Evolutionary conservation across 495 filamentous ascomycete genomes (phyloP), one percentile per base, ranked within the genome.

Genomic region (Penicillium cinerascens): DNA sequence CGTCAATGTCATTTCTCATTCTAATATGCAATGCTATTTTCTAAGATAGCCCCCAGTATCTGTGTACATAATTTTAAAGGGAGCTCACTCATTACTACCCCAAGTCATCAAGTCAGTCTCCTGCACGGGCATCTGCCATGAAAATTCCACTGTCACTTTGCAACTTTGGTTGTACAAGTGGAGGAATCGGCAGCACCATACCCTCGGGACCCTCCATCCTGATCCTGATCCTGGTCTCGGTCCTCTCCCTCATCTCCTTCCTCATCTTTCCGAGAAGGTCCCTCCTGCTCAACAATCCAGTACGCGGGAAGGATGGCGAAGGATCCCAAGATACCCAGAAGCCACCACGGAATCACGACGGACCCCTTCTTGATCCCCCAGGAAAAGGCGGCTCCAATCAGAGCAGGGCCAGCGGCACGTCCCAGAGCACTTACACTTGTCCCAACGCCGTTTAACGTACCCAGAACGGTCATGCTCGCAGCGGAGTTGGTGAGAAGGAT

Each of bases 401-500:
- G 26, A 0, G 87, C 86, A 5, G 92, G 92, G 0, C 92, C 92
- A 11, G 77, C 60, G 1, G 88, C 91, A 25, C 90, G 76, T 8
- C 91, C 91, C 17, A 96, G 60, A 0, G 88, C 89, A 54, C 83
- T 85, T 26, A 91, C 78, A 43, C 85, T 86, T 1, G 89, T 92
- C 1, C 87, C 88, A 46, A 96, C 82, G 0, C 92, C 92, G 63
- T 97, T 97, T 44, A 97, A 71, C 2, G 92, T 95, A 0, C 91
- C 92, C 6, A 96, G 79, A 42, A 95, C 79, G 26, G 80, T 73
- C 27, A 96, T 71, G 41, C 81, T 87, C 0, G 75, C 68, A 1
- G 91, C 91, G 16, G 86, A 89, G 70, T 96, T 97, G 41, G 92
- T 96, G 16, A 97, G 75, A 17, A 96, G 69, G 59, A 96, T 95